Conservation (phyloP, 306 rosid species). For the Dalbergia oliveri region DNA sequence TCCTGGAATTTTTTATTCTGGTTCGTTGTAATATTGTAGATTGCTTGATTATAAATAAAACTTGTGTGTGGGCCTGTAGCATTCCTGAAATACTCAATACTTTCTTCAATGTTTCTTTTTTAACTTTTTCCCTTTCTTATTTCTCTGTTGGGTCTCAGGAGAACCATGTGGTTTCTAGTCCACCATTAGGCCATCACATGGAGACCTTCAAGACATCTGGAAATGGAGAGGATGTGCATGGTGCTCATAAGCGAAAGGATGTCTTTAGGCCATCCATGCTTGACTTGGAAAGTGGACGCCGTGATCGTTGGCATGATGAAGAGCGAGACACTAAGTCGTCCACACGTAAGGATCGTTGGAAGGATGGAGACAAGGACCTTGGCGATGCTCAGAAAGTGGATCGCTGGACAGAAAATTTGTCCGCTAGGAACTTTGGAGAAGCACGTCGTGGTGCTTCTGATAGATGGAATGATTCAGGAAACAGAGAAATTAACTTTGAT, state of each 20-base stretch:
- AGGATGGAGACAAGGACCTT: conserved; percentile 86
- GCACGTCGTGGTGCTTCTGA: conserved; percentile 75
- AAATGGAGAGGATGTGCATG: conserved; percentile 65
- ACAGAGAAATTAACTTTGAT: conserved; percentile 71
- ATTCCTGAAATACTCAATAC: conserved; percentile 8
- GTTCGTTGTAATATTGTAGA: background rate
- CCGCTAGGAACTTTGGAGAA: conserved; percentile 65
- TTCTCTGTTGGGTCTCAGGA: conserved; percentile 56
- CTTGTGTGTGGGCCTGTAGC: background rate
- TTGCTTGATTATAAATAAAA: conserved; percentile 8
- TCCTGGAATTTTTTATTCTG: conserved; percentile 20
- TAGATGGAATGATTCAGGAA: conserved; percentile 76
- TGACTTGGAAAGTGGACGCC: conserved; percentile 75
- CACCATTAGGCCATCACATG: conserved; percentile 57
- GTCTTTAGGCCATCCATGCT: conserved; percentile 89
- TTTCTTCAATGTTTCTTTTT: background rate
- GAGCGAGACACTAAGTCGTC: conserved; percentile 92
- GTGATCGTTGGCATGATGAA: conserved; percentile 95
- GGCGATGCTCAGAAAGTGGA: conserved; percentile 77
- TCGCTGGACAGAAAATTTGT: conserved; percentile 67
- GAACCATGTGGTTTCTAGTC: conserved; percentile 54
- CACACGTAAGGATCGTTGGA: conserved; percentile 81
- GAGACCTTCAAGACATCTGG: conserved; percentile 66
- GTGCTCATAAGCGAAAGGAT: conserved; percentile 75
- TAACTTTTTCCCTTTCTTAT: background rate